A percentile compares a stretch with the other conserved stretches of the same genome.
These are phyloP conservation scores for Oxalis stricta DNA, from an alignment of 441 rosid genomes.

Conservation along the genomic window DNA sequence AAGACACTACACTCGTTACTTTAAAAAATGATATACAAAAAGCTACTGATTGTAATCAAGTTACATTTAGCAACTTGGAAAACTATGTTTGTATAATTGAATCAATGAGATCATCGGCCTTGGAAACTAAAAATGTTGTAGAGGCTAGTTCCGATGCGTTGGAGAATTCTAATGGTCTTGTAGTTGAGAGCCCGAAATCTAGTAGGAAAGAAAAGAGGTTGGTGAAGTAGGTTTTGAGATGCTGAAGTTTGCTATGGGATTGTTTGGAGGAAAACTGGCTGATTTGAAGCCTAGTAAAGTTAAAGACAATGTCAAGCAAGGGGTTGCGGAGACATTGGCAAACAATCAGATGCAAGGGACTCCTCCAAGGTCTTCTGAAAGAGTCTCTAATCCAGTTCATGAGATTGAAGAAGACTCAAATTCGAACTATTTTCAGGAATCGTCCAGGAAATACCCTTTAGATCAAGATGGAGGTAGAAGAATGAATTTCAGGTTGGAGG, in stretches of 20 bases:
- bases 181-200: slow-evolving; percentile 22
- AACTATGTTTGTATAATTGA: slow-evolving; percentile 28
- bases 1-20: slow-evolving; percentile 20
- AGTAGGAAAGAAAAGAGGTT: slow-evolving; percentile 26
- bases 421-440: slow-evolving; percentile 14
- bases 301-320: slow-evolving; percentile 28
- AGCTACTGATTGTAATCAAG: slow-evolving; percentile 31
- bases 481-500: slow-evolving; percentile 10
- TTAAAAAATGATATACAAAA: slow-evolving; percentile 27
- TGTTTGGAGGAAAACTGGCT: slow-evolving; percentile 24
- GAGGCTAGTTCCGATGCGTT: slow-evolving; percentile 15
- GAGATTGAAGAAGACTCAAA: slow-evolving; percentile 4
- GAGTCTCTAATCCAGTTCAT: slow-evolving; percentile 2
- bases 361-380: slow-evolving; percentile 9
- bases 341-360: slow-evolving; percentile 16
- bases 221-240: slow-evolving; percentile 24
- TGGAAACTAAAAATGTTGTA: slow-evolving; percentile 19
- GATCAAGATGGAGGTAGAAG: slow-evolving; percentile 18
- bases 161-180: slow-evolving; percentile 12
- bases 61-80: slow-evolving; percentile 28
- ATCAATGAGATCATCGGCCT: slow-evolving; percentile 25
- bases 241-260: slow-evolving; percentile 23
- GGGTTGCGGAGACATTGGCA: slow-evolving; percentile 5
- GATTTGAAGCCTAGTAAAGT: slow-evolving; percentile 21
- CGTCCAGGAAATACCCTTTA: slow-evolving; percentile 9